Percentiles rank a stretch among this genome's conserved stretches.
Conservation (phyloP, 306 rosid genomes). For the Ceratonia siliqua region DNA sequence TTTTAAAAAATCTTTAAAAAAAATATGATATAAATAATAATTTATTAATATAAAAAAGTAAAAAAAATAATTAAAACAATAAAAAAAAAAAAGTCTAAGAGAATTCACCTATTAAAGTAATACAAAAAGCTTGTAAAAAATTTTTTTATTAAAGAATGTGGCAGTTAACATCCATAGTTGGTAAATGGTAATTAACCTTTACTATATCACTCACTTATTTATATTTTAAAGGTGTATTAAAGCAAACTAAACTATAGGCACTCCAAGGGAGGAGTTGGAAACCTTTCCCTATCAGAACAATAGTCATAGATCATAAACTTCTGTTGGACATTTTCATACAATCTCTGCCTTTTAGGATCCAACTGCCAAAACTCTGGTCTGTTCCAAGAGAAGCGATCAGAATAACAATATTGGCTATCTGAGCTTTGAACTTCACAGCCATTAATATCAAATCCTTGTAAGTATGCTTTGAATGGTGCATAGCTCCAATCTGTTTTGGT, state of each 20-base stretch:
- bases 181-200: no score
- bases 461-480: constrained; percentile 60
- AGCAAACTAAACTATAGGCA: constrained; percentile 29
- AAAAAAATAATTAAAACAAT: no score
- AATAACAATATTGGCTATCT: constrained; percentile 30
- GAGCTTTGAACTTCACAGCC: constrained; percentile 38
- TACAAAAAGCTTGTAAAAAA: no score
- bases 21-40: no score
- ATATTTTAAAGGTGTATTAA: no score
- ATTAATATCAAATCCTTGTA: constrained; percentile 41
- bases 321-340: constrained; percentile 34
- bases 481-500: constrained; percentile 46
- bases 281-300: constrained; percentile 43
- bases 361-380: constrained; percentile 31
- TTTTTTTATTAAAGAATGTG: no score
- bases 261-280: constrained; percentile 48
- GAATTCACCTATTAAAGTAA: no score
- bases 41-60: no score
- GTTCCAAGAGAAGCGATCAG: constrained; percentile 51
- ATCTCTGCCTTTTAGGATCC: constrained; percentile 1
- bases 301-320: constrained; percentile 50
- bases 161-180: no score
- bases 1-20: no score
- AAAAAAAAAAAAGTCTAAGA: no score
- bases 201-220: no score